These are phyloP conservation scores for Asclepias syriaca DNA, from an alignment of 257 asterid genomes.

Conservation along the genomic window DNA sequence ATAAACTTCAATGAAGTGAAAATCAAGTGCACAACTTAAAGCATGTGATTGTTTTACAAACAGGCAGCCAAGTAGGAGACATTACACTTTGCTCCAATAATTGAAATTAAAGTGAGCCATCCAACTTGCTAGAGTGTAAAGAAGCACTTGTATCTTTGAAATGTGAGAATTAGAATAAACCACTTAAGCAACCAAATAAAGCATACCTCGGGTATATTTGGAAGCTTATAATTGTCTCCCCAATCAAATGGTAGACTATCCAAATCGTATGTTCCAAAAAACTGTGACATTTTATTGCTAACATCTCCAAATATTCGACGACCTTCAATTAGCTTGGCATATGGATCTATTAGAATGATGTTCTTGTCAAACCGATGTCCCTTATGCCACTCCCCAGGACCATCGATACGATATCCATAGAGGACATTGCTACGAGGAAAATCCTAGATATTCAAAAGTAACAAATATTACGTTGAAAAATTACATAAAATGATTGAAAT, in stretches of 20 bases:
- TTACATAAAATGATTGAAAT: background rate
- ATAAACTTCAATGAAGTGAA: background rate
- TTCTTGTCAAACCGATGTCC: slow-evolving; percentile 83
- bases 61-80: background rate
- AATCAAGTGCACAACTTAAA: background rate
- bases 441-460: slow-evolving; percentile 41
- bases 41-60: background rate
- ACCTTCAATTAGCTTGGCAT: slow-evolving; percentile 90
- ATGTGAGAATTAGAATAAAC: background rate
- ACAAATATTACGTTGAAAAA: slow-evolving; percentile 5
- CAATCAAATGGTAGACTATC: slow-evolving; percentile 77
- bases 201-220: slow-evolving; percentile 84
- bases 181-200: slow-evolving; percentile 19
- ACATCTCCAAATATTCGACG: slow-evolving; percentile 79
- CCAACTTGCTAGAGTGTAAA: background rate
- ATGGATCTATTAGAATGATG: slow-evolving; percentile 74
- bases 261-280: slow-evolving; percentile 75
- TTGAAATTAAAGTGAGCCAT: background rate
- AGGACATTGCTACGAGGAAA: slow-evolving; percentile 62
- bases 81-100: background rate
- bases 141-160: background rate
- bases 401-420: slow-evolving; percentile 79
- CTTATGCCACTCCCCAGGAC: slow-evolving; percentile 76
- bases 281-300: slow-evolving; percentile 51
- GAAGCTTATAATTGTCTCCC: slow-evolving; percentile 83